Base-by-base conservation (phyloP, 1,284 basidiomycete species). In the Tilletia indica region DNA sequence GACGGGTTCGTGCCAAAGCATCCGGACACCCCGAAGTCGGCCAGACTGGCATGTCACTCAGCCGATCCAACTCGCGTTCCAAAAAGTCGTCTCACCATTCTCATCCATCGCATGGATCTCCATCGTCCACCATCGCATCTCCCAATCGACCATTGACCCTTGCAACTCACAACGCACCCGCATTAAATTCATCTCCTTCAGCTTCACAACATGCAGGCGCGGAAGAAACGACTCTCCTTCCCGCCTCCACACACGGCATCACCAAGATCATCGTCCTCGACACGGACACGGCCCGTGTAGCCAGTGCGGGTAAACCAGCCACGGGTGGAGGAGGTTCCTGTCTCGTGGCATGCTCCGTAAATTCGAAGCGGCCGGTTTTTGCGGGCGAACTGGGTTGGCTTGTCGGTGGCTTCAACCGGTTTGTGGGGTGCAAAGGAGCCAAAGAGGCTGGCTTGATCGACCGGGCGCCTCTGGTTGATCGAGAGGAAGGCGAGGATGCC, bases 261-360 rank as follows among this genome's bases (percentile, higher is more conserved):
- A 79, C 71, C 69, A 75, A 74, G 69, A 80, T 84, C 67, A 76
- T 84, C 36, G 82, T 80, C 21, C 74, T 84, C 31, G 82, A 84
- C 67, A 79, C 76, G 0, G 80, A 82, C 45, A 82, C 82, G 0
- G 64, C 48, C 9, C 74, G 74, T 48, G 69, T 78, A 25, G 77
- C 75, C 39, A 79, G 75, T 36, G 68, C 75, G n/a, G 82, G 81
- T 31, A 77, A 78, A 16, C 76, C 80, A 3, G 77, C 75, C 4
- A 76, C 78, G 3, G 82, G 82, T 19, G 81, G 80, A 21, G 81
- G 82, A 48, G 80, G 76, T 9, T 75, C 82, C 5, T 82, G 82
- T 49, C 71, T 84, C 16, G 71, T 78, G 81, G 82, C 21, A 61
- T 84, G 39, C 78, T 84, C 58, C 77, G 78, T 67, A 84, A 84